Conservation (phyloP, 768 basidiomycete species). For the Mycena venus region DNA sequence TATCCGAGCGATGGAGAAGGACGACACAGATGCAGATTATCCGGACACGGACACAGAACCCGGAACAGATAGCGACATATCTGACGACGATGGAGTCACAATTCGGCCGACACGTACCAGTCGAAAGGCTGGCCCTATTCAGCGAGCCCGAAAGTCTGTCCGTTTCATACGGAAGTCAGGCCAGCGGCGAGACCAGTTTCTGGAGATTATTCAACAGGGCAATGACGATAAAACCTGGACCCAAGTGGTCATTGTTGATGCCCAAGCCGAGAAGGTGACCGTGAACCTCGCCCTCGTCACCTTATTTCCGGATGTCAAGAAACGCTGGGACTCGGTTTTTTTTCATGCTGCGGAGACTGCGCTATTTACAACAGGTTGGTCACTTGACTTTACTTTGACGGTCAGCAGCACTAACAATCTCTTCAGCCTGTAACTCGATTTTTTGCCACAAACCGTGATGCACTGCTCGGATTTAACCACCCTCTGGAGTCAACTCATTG, state of each 20-base stretch:
- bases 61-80: not conserved
- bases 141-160: not conserved
- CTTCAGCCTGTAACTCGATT: conserved; percentile 8
- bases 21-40: not conserved
- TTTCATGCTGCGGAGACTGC: conserved; percentile 5
- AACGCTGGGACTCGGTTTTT: conserved; percentile 3
- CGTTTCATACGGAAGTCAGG: conserved; percentile 10
- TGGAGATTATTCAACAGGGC: not conserved
- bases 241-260: not conserved
- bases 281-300: not conserved
- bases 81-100: not conserved
- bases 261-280: not conserved
- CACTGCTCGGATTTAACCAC: not conserved
- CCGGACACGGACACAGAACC: not conserved
- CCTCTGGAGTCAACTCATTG: conserved; percentile 6
- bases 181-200: not conserved
- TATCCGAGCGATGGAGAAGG: conserved; percentile 7
- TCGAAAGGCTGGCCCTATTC: not conserved
- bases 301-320: not conserved
- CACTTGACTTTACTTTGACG: not conserved
- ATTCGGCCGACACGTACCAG: not conserved
- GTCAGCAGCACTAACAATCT: not conserved
- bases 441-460: conserved; percentile 4
- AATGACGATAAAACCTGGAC: not conserved
- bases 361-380: conserved; percentile 8